Conservation (phyloP, 2,329 filamentous ascomycete genomes). For the Parastagonospora nodorum region DNA sequence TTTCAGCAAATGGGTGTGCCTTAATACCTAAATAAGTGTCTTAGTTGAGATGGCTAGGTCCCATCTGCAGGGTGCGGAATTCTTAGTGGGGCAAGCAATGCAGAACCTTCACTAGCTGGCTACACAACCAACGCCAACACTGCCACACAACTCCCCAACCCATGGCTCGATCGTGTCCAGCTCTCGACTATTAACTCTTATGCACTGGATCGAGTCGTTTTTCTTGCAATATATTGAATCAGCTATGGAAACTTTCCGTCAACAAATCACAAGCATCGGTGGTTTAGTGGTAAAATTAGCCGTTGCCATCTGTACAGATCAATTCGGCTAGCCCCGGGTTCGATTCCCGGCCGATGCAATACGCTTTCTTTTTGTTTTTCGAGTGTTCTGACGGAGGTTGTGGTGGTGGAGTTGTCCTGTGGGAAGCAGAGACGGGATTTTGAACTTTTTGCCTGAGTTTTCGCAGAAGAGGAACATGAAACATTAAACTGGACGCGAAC, state of each 20-base stretch:
- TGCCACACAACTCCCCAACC: too few relatives aligned
- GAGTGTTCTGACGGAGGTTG: neutral
- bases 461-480: neutral
- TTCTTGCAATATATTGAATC: neutral
- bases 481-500: too few relatives aligned
- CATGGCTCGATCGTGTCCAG: too few relatives aligned
- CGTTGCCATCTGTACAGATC: slow-evolving; percentile 21
- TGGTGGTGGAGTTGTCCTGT: neutral
- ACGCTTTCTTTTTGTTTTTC: slow-evolving; percentile 7
- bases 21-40: too few relatives aligned
- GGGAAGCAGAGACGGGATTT: neutral
- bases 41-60: too few relatives aligned
- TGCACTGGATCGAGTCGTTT: neutral
- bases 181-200: too few relatives aligned
- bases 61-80: too few relatives aligned
- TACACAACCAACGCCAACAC: too few relatives aligned
- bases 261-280: slow-evolving; percentile 19
- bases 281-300: slow-evolving; percentile 37
- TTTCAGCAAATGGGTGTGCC: too few relatives aligned
- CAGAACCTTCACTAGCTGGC: too few relatives aligned
- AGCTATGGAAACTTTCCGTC: neutral
- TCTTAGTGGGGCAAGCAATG: too few relatives aligned
- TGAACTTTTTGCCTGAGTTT: neutral
- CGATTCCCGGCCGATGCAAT: slow-evolving; percentile 30
- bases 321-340: slow-evolving; percentile 32